Evolutionary conservation across 2,329 filamentous ascomycete species (phyloP).

Genomic region (Colletotrichum spinosum): DNA sequence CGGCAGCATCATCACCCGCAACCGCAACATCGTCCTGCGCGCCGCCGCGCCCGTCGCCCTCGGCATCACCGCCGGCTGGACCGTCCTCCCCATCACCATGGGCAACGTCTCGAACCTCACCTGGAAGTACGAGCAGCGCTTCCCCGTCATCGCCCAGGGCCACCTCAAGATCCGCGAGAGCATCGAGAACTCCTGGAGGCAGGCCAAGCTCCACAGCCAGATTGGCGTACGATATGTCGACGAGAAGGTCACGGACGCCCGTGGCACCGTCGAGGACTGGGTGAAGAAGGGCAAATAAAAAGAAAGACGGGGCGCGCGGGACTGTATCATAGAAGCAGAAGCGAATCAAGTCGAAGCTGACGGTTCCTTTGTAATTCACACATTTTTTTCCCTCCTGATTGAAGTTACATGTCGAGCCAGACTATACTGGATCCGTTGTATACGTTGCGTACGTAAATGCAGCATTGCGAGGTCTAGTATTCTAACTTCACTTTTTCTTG

Average conservation of each 20-base stretch:
- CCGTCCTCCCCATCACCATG: slow-evolving; percentile 89
- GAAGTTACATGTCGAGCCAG: background rate
- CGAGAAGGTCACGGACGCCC: slow-evolving; percentile 80
- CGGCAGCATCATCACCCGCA: slow-evolving; percentile 89
- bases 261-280: slow-evolving; percentile 87
- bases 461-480: slow-evolving; percentile 11
- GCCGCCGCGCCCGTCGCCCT: slow-evolving; percentile 81
- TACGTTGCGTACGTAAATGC: background rate
- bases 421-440: background rate
- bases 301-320: slow-evolving; percentile 1
- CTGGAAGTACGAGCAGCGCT: slow-evolving; percentile 93
- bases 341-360: slow-evolving; percentile 35
- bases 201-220: slow-evolving; percentile 79
- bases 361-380: slow-evolving; percentile 38
- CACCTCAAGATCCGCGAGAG: slow-evolving; percentile 80
- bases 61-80: slow-evolving; percentile 85
- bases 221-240: slow-evolving; percentile 80
- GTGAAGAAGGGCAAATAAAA: slow-evolving; percentile 87
- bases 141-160: slow-evolving; percentile 84
- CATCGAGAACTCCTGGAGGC: slow-evolving; percentile 76
- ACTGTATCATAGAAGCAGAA: slow-evolving; percentile 39
- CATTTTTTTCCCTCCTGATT: slow-evolving; percentile 14
- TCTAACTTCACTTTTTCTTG: background rate
- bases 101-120: slow-evolving; percentile 85
- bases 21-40: slow-evolving; percentile 86